phyloP scores from a whole-genome alignment of 2,329 filamentous ascomycete genomes.

The Alternaria ventricosa region DNA sequence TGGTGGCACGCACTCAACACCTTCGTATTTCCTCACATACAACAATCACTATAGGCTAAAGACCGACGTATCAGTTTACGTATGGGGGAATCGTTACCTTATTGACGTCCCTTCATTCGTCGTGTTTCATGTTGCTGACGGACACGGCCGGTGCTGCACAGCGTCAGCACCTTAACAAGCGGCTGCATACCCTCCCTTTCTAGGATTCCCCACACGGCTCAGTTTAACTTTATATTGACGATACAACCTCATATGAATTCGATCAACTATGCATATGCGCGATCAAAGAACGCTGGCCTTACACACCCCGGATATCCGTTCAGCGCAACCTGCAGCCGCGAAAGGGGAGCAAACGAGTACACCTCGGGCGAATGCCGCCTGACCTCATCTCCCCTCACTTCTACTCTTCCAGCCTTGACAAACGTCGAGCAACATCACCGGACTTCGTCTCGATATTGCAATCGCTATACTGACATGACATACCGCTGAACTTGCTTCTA shows the following conservation, averaged over 20 bases:
- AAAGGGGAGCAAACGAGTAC: neutral
- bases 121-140: slow-evolving; percentile 12
- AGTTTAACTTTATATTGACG: slow-evolving; percentile 13
- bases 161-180: slow-evolving; percentile 4
- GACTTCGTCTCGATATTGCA: neutral
- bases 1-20: neutral
- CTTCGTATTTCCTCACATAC: neutral
- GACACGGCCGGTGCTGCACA: neutral
- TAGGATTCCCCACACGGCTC: neutral
- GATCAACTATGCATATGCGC: neutral
- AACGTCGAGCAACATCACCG: neutral
- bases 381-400: neutral
- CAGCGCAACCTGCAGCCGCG: neutral
- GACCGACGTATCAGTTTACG: neutral
- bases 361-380: neutral
- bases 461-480: neutral
- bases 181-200: slow-evolving; percentile 5
- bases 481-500: neutral
- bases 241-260: slow-evolving; percentile 1
- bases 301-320: neutral
- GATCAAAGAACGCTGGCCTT: neutral
- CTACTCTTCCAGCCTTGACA: neutral
- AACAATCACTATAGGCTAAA: slow-evolving; percentile 10
- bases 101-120: neutral
- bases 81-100: neutral